phyloP scores from a whole-genome alignment of 169 alveolate genomes.

The Blepharisma undulans region DNA sequence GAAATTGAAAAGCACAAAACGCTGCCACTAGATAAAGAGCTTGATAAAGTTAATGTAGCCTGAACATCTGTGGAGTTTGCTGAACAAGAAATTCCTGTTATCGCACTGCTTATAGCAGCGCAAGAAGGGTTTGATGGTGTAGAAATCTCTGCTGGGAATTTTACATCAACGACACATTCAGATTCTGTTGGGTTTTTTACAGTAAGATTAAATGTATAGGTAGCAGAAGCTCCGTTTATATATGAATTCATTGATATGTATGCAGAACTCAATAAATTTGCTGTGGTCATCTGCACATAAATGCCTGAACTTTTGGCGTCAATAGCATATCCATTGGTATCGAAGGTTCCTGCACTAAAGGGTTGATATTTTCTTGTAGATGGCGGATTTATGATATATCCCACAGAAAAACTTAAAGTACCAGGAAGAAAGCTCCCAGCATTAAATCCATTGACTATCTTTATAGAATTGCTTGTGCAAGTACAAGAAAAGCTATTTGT shows the following conservation, averaged over 20 bases:
- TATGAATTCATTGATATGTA: background rate
- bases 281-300: background rate
- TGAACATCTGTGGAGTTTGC: background rate
- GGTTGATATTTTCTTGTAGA: background rate
- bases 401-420: conserved; percentile 2
- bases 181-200: background rate
- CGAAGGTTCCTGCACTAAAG: conserved; percentile 5
- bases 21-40: background rate
- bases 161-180: background rate
- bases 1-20: background rate
- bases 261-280: background rate
- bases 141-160: background rate
- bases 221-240: conserved; percentile 8
- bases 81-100: background rate
- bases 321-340: conserved; percentile 15
- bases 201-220: conserved; percentile 10
- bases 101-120: background rate
- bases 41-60: background rate
- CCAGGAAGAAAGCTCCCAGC: conserved; percentile 5
- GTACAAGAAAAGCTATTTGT: conserved; percentile 18
- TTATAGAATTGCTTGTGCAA: background rate
- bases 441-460: background rate
- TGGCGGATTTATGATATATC: background rate
- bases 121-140: conserved; percentile 18
- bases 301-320: background rate